Evolutionary conservation across 176 grass and related monocot genomes (phyloP).

Genomic region (Phragmites australis): DNA sequence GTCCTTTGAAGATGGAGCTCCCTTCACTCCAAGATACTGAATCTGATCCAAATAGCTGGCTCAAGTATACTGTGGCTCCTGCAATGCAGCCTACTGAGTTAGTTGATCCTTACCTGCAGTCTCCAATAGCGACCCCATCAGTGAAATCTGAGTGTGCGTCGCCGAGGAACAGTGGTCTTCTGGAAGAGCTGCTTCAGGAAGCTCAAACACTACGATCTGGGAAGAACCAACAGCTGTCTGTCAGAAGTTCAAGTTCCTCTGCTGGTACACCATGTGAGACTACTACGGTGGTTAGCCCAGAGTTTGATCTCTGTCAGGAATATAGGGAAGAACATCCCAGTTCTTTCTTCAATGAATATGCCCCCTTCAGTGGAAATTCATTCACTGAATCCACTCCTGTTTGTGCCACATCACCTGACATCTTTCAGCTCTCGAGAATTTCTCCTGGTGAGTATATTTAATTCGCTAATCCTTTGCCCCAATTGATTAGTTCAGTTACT

Average conservation of each 20-base stretch:
- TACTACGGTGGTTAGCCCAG: slow-evolving; percentile 41
- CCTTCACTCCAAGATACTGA: slow-evolving; percentile 99
- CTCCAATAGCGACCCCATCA: slow-evolving; percentile 51
- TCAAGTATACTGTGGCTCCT: slow-evolving; percentile 57
- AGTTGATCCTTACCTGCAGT: slow-evolving; percentile 59
- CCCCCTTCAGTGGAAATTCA: slow-evolving; percentile 49
- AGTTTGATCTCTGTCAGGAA: slow-evolving; percentile 57
- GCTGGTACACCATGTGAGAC: slow-evolving; percentile 47
- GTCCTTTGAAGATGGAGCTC: slow-evolving; percentile 95
- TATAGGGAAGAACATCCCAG: slow-evolving; percentile 52
- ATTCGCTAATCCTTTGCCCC: neutral
- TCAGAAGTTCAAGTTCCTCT: slow-evolving; percentile 73
- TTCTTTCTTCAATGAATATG: slow-evolving; percentile 42
- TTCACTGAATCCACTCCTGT: slow-evolving; percentile 45
- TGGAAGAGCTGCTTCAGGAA: slow-evolving; percentile 83
- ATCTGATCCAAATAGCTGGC: slow-evolving; percentile 72
- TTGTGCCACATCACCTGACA: slow-evolving; percentile 35
- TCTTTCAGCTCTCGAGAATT: slow-evolving; percentile 40
- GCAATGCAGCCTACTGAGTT: slow-evolving; percentile 57
- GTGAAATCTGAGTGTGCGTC: slow-evolving; percentile 62
- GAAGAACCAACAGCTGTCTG: slow-evolving; percentile 49
- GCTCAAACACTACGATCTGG: slow-evolving; percentile 53
- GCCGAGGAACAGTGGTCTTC: slow-evolving; percentile 65
- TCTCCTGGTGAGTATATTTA: slow-evolving; percentile 37
- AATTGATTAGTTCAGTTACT: slow-evolving; percentile 11